These are phyloP conservation scores for Echria macrotheca DNA, from an alignment of 495 filamentous ascomycete genomes.

Conservation along the genomic window DNA sequence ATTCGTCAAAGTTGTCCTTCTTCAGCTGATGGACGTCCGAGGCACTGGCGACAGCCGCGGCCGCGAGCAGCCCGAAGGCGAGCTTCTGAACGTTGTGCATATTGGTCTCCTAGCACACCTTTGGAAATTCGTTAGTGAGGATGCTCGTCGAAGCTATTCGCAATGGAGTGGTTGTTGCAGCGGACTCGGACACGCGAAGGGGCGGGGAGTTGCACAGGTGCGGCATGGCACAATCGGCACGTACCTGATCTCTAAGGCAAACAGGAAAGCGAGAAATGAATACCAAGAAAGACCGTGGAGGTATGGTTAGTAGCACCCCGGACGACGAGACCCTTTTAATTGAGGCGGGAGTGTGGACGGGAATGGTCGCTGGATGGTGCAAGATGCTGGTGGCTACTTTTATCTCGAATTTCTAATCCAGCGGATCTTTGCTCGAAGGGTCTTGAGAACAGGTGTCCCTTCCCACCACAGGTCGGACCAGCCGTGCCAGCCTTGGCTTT, in stretches of 20 bases:
- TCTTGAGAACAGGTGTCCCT: constrained; percentile 32
- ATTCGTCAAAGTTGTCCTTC: constrained; percentile 77
- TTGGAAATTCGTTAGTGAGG: too few relatives aligned
- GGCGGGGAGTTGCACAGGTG: too few relatives aligned
- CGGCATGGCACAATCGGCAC: constrained; percentile 1
- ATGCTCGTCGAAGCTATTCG: too few relatives aligned
- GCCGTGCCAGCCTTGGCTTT: constrained; percentile 15
- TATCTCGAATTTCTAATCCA: constrained; percentile 24
- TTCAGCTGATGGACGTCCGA: constrained; percentile 82
- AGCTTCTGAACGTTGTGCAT: constrained; percentile 30
- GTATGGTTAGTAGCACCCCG: constrained; percentile 16
- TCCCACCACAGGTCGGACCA: constrained; percentile 13
- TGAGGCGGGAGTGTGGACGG: constrained; percentile 13
- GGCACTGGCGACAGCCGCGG: constrained; percentile 54
- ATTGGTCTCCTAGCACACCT: too few relatives aligned
- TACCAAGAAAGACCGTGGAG: constrained; percentile 7
- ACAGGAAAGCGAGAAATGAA: constrained; percentile 12
- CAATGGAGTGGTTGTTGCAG: too few relatives aligned
- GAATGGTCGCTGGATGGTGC: constrained; percentile 1
- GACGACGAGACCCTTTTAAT: constrained; percentile 13
- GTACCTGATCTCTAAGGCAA: constrained; percentile 27
- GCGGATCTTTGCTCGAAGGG: constrained; percentile 11
- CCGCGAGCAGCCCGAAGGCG: constrained; percentile 54
- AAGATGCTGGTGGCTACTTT: constrained; percentile 19
- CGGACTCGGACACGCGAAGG: too few relatives aligned